phyloP scores from a whole-genome alignment of 768 basidiomycete species.

The Lactarius akahatsu region DNA sequence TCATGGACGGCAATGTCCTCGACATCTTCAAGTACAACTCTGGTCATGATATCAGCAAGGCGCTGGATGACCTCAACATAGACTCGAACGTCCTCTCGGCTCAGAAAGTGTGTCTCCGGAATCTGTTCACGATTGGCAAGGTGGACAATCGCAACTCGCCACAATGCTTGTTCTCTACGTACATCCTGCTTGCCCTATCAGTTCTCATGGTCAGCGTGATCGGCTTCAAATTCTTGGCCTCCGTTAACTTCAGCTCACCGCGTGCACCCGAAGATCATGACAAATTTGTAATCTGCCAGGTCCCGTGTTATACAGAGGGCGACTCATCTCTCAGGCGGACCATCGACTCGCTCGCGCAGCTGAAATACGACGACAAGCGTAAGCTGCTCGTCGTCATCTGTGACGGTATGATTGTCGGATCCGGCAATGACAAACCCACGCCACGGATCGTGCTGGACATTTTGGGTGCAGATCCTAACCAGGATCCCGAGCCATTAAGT shows the following conservation, averaged over 20 bases:
- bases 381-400: slow-evolving; percentile 92
- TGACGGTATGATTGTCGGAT: slow-evolving; percentile 97
- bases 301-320: slow-evolving; percentile 98
- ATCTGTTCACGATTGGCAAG: slow-evolving; percentile 88
- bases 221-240: slow-evolving; percentile 94
- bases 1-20: slow-evolving; percentile 71
- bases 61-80: slow-evolving; percentile 60
- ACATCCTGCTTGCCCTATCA: slow-evolving; percentile 87
- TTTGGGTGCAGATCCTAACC: slow-evolving; percentile 87
- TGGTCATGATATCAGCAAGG: slow-evolving; percentile 80
- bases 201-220: slow-evolving; percentile 93
- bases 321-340: slow-evolving; percentile 80
- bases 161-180: slow-evolving; percentile 88
- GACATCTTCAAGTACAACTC: slow-evolving; percentile 73
- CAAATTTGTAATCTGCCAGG: slow-evolving; percentile 97
- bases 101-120: slow-evolving; percentile 88
- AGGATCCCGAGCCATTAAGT: slow-evolving; percentile 92
- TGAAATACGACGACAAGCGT: slow-evolving; percentile 98
- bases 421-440: slow-evolving; percentile 94
- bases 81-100: slow-evolving; percentile 57
- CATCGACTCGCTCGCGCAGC: slow-evolving; percentile 89
- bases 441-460: slow-evolving; percentile 97
- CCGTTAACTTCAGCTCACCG: slow-evolving; percentile 74
- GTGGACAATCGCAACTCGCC: slow-evolving; percentile 90
- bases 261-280: slow-evolving; percentile 93